Base-by-base conservation (phyloP, 306 rosid species). In the Purshia tridentata region DNA sequence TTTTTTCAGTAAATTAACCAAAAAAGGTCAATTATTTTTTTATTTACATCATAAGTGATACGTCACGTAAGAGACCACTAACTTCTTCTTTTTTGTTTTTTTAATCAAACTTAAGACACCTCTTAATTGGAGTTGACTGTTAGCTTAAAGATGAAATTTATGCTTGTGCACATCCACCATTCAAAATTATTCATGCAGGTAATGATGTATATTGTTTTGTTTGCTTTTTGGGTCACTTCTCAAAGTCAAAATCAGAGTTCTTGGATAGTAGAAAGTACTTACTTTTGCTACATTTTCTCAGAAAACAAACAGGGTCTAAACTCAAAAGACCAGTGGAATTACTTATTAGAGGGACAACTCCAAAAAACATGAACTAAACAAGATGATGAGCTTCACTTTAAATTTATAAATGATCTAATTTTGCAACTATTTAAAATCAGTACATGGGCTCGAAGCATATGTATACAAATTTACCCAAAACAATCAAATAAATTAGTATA, bases 401-500 rank as follows among this genome's bases (percentile, higher is more conserved):
- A 54, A 54, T 10, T 13, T 0, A 39, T 56, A 19, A 54, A 54
- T 56, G 0, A 55, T 9, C 6, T 9, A 56, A 39, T 10, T 10
- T 9, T 23, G 23, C 35, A n/a, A 13, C n/a, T 19, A 10, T 29
- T 65, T 45, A 13, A 10, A 37, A 65, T 4, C n/a, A 40, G 48
- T 8, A 9, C 23, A 8, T 35, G 58, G 58, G 23, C 22, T 15
- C 44, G 1, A 46, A 65, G 72, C 58, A 67, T 29, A 67, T 16
- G 72, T 9, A 14, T 48, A 54, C 20, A 69, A 5, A 18, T 7
- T 70, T 64, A 70, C 74, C 74, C 16, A 13, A 45, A 13, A 16
- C 54, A 70, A 42, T 40, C 18, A 69, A 19, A 69, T 70, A 29
- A 69, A 69, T 2, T 55, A 14, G 65, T 55, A 55, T 16, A 55